phyloP scores from a whole-genome alignment of 257 asterid species.

The Gentiana dahurica region DNA sequence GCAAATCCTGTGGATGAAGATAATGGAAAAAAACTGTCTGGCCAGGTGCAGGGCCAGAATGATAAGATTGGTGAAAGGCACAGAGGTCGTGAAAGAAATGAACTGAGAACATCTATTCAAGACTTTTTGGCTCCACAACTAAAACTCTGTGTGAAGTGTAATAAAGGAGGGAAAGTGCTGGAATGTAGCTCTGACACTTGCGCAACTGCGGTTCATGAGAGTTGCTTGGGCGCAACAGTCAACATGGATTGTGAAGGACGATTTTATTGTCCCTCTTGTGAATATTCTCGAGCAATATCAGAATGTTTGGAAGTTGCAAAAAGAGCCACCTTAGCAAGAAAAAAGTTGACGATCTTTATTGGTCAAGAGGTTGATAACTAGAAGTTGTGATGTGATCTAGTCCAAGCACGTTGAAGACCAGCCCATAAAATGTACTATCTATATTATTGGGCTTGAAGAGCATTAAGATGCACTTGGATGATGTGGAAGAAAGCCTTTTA shows the following conservation, averaged over 20 bases:
- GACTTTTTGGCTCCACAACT: conserved; percentile 33
- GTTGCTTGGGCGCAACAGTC: conserved; percentile 46
- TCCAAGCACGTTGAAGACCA: too few species aligned
- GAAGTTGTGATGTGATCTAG: not conserved
- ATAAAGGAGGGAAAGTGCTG: conserved; percentile 31
- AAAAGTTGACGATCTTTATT: conserved; percentile 37
- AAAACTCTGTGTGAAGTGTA: conserved; percentile 44
- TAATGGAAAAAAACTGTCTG: conserved; percentile 14
- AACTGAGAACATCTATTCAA: conserved; percentile 21
- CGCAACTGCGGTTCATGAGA: conserved; percentile 38
- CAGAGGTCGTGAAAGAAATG: conserved; percentile 9
- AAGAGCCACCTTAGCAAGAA: conserved; percentile 38
- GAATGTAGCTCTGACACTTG: conserved; percentile 46
- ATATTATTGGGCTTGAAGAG: too few species aligned
- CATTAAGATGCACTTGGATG: too few species aligned
- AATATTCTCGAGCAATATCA: conserved; percentile 53
- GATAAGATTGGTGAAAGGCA: conserved; percentile 15
- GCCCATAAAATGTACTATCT: too few species aligned
- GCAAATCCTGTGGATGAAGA: conserved; percentile 10
- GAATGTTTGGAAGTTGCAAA: conserved; percentile 34
- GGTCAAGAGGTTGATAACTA: conserved; percentile 16
- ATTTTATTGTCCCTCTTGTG: conserved; percentile 72
- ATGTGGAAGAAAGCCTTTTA: too few species aligned
- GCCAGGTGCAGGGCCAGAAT: conserved; percentile 19
- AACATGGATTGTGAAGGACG: conserved; percentile 30